Percentiles rank a stretch among this genome's conserved stretches.
These are phyloP conservation scores for Sanghuangporus sanghuang DNA, from an alignment of 1,284 basidiomycete genomes.

Conservation along the genomic window DNA sequence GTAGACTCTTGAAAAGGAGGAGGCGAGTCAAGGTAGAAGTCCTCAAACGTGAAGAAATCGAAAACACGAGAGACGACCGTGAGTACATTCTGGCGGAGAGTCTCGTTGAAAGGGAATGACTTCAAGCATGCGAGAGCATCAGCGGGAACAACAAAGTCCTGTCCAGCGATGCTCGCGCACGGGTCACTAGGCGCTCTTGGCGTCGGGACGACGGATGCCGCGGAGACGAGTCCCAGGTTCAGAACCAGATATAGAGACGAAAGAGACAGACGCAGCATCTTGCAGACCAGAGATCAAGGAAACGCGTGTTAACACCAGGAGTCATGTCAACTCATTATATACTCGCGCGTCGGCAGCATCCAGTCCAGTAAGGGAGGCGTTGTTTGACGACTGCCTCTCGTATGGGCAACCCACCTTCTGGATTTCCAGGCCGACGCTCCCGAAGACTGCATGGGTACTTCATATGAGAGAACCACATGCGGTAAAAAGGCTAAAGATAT, in stretches of 20 bases:
- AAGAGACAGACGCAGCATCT: neutral
- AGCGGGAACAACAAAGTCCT: slow-evolving; percentile 13
- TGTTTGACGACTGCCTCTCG: neutral
- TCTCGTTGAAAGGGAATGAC: slow-evolving; percentile 57
- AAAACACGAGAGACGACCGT: slow-evolving; percentile 49
- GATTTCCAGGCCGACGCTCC: neutral
- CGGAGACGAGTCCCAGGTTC: neutral
- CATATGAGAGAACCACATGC: neutral
- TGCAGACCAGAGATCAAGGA: neutral
- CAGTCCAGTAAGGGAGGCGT: neutral
- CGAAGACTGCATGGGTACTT: neutral
- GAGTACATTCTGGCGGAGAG: slow-evolving; percentile 54
- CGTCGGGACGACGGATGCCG: slow-evolving; percentile 4
- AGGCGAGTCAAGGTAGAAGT: slow-evolving; percentile 54
- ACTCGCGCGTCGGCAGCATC: neutral
- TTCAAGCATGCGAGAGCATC: slow-evolving; percentile 18
- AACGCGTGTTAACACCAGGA: neutral
- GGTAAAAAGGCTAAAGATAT: neutral
- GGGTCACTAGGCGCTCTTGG: slow-evolving; percentile 8
- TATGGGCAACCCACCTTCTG: slow-evolving; percentile 1
- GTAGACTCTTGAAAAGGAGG: slow-evolving; percentile 59
- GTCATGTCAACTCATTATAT: neutral
- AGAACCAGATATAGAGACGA: neutral
- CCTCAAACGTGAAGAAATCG: slow-evolving; percentile 62
- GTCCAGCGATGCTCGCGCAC: slow-evolving; percentile 14